Evolutionary conservation across 345 rosid species (phyloP), one percentile per base, ranked within the genome.

Genomic region (Hibiscus syriacus): DNA sequence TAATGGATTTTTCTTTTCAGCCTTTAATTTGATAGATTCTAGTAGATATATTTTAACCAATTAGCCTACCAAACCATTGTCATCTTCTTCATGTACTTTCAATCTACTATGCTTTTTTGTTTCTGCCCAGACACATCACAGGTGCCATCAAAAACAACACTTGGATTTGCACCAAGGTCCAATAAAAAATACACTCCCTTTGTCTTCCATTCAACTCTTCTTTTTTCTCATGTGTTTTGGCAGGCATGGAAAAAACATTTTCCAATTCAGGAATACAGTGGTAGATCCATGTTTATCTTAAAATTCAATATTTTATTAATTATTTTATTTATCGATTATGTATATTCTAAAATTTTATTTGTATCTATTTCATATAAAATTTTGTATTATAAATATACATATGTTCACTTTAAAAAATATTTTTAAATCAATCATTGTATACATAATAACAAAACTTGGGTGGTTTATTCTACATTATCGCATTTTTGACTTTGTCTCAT

Each of bases 111-210:
- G 23, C 22, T 64, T 43, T 38, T 43, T 25, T 63, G 67, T 20
- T 41, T 41, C 67, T 43, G 36, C 12, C 4, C 54, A 25, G 53
- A 34, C 10, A 45, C 55, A 64, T 9, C 55, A 45, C 14, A n/a
- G n/a, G 32, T 64, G 55, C 55, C 38, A 25, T 63, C 22, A 63
- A 45, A 25, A 63, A 26, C 67, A 43, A 26, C 52, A 63, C 67
- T 43, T 26, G 67, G 54, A 26, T 63, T 63, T 5, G 53, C 54
- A 63, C 67, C 7, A 43, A 26, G 3, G 46, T 16, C 67, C 53
- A 43, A 41, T 45, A n/a, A 25, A 61, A 8, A 39, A 41, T 6
- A 14, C 2, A 2, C 13, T 36, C 27, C 1, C 19, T 61, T 61
- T 6, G 13, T 62, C 66, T 41, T 43, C 29, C 14, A 23, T 63